Base-by-base conservation (phyloP, 1,284 basidiomycete genomes). In the Cutaneotrichosporon cyanovorans region DNA sequence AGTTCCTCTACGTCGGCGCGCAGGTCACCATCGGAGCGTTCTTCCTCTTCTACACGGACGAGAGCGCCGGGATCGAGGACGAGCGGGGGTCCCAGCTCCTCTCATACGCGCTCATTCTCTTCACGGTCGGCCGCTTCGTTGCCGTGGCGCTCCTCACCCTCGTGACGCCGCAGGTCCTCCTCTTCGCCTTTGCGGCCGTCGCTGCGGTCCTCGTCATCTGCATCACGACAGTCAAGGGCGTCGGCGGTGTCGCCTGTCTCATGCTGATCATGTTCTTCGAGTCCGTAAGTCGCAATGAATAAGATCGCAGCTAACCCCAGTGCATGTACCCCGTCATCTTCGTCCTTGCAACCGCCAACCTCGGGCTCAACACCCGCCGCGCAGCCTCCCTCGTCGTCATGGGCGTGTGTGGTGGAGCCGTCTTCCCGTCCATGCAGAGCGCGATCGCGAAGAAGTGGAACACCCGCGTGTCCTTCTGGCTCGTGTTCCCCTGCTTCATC, bases 211-310 rank as follows among this genome's bases (percentile, higher is more conserved):
- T 84, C 61, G 73, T 75, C 45, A 66, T 84, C 50, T 68, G 78
- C 41, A 75, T 80, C 37, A 75, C 79, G 5, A 72, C 77, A 21
- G 65, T 80, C 6, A 71, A 74, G 6, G 80, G 81, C 14, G 72
- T 72, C 48, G 71, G 75, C 7, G 84, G 80, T 32, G 73, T 85
- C 39, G 80, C 75, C 9, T 80, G 77, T 66, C 62, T 85, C 47
- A 85, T 84, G 66, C 64, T 76, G 50, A 68, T 86, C 49, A 85
- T 85, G 77, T 85, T 83, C 76, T 85, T 84, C 68, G 84, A 85
- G 66, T 81, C 80, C 8, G 80, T 37, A 21, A 37, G 37, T 37
- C 25, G 12, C 25, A 7, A 28, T 28, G 8, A 28, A 28, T 28
- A 28, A 12, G 12, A 15, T 5, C 8, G 14, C 21, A 7, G 21